These are phyloP conservation scores for Hymenoscyphus linearis DNA, from an alignment of 2,329 filamentous ascomycete genomes.

Conservation along the genomic window DNA sequence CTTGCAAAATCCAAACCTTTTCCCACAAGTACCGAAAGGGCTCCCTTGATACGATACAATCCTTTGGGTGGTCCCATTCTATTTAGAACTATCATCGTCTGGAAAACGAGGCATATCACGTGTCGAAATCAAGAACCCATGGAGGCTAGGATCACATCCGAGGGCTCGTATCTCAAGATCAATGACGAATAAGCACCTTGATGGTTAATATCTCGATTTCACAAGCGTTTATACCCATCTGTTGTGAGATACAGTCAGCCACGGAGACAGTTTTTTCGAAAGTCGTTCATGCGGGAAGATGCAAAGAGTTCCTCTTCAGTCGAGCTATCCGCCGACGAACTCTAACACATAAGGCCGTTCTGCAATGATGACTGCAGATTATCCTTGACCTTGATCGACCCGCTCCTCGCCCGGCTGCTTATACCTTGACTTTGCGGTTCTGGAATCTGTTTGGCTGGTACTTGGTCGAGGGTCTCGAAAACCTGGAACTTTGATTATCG, in stretches of 20 bases:
- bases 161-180: neutral
- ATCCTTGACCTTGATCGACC: constrained; percentile 19
- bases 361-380: constrained; percentile 17
- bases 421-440: neutral
- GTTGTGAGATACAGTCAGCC: constrained; percentile 24
- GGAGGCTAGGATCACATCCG: neutral
- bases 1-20: constrained; percentile 69
- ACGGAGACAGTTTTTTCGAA: neutral
- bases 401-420: constrained; percentile 17
- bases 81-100: neutral
- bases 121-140: neutral
- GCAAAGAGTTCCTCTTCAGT: neutral
- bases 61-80: neutral
- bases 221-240: neutral
- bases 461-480: constrained; percentile 9
- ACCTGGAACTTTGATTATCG: constrained; percentile 19
- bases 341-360: constrained; percentile 5
- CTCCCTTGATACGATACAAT: constrained; percentile 32
- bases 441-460: neutral
- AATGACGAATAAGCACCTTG: neutral
- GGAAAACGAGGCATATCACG: neutral
- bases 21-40: constrained; percentile 77
- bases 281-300: neutral
- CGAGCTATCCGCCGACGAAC: neutral
- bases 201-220: neutral